Evolutionary conservation across 768 basidiomycete genomes (phyloP).

Genomic region (Amanita muscaria): DNA sequence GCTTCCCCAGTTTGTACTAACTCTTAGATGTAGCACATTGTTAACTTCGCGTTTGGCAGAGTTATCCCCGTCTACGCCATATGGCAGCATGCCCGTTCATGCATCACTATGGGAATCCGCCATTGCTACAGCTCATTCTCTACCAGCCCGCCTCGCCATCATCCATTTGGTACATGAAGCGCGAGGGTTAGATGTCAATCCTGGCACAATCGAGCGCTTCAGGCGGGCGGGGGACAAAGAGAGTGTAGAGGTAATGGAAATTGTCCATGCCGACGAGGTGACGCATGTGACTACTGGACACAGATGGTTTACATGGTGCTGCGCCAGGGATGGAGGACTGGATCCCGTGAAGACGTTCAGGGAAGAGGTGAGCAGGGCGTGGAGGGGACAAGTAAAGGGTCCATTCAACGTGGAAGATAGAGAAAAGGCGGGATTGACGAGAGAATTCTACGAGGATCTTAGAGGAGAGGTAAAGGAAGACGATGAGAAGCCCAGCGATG

Average conservation of each 20-base stretch:
- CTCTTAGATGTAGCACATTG: constrained; percentile 31
- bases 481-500: background rate
- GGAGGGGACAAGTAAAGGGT: constrained; percentile 66
- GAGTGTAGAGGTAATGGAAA: constrained; percentile 58
- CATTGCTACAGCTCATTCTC: constrained; percentile 51
- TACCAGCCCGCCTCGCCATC: constrained; percentile 68
- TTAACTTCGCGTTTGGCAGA: constrained; percentile 52
- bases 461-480: constrained; percentile 42
- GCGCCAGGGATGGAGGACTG: constrained; percentile 34
- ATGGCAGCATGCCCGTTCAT: constrained; percentile 68
- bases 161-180: constrained; percentile 85
- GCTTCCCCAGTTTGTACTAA: background rate
- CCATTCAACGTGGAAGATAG: constrained; percentile 77
- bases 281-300: constrained; percentile 78
- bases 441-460: constrained; percentile 65
- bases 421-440: constrained; percentile 63
- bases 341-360: constrained; percentile 64
- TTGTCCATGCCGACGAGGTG: constrained; percentile 76
- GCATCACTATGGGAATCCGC: constrained; percentile 79
- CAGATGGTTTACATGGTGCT: constrained; percentile 77
- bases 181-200: constrained; percentile 77
- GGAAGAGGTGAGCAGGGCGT: constrained; percentile 58
- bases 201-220: constrained; percentile 67
- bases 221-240: constrained; percentile 55
- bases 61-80: constrained; percentile 57